Percentiles rank a stretch among this genome's conserved stretches.
These are phyloP conservation scores for Xylaria sp. DNA, from an alignment of 2,329 filamentous ascomycete genomes.

Conservation along the genomic window DNA sequence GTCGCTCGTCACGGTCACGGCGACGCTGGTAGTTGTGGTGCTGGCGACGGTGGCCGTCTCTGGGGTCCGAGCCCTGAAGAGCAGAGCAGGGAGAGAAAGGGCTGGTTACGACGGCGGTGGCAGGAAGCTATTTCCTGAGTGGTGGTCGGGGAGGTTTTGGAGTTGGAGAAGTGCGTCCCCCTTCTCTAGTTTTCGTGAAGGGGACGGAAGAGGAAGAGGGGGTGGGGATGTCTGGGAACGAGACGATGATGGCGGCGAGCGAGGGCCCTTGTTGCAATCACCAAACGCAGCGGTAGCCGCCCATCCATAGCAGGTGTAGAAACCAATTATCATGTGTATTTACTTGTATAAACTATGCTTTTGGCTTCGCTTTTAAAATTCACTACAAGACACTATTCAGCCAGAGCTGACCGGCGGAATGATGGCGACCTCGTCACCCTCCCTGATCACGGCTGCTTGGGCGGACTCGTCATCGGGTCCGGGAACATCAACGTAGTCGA, in stretches of 20 bases:
- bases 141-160: background rate
- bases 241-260: slow-evolving; percentile 3
- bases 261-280: slow-evolving; percentile 24
- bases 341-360: background rate
- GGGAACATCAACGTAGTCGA: slow-evolving; percentile 76
- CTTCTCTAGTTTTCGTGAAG: too few relatives aligned
- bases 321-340: slow-evolving; percentile 2
- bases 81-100: slow-evolving; percentile 14
- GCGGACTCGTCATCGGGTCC: slow-evolving; percentile 45
- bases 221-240: background rate
- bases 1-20: slow-evolving; percentile 37
- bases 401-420: slow-evolving; percentile 89
- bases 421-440: slow-evolving; percentile 82
- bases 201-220: background rate
- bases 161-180: slow-evolving; percentile 1
- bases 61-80: slow-evolving; percentile 9
- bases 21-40: slow-evolving; percentile 31
- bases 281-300: background rate
- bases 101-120: slow-evolving; percentile 36
- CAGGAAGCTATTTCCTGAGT: slow-evolving; percentile 30
- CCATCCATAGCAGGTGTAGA: background rate
- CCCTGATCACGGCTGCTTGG: slow-evolving; percentile 57
- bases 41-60: slow-evolving; percentile 22
- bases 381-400: slow-evolving; percentile 42
- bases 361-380: background rate